Evolutionary conservation across 306 rosid genomes (phyloP), one percentile per base, ranked within the genome.

Genomic region (Acacia melanoxylon): DNA sequence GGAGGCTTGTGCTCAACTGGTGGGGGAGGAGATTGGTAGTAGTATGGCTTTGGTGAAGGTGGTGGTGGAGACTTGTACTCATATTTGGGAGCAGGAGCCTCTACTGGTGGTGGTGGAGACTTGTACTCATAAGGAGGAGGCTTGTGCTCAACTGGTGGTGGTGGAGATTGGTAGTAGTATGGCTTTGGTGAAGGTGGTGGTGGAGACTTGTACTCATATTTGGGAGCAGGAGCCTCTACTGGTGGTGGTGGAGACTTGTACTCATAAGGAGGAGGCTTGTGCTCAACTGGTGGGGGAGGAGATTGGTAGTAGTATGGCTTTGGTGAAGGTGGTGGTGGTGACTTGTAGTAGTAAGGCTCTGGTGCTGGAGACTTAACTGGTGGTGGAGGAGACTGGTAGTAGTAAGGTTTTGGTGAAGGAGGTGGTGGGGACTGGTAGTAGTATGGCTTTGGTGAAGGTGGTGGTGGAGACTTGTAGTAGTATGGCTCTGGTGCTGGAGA

Each of bases 281-380:
- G 35, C 35, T 31, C 35, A 31, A 31, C 35, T 2, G 88, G 91
- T 0, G 85, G 97, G 24, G 89, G 59, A 14, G 98, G 63, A 10
- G 63, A 20, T 2, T 48, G 19, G 17, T 46, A 46, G 19, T 46
- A 46, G 4, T 46, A 46, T 2, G 52, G 52, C 52, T 46, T 46
- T 2, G 52, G 52, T 46, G 52, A 46, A 13, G 52, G 63, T n/a
- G 63, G 63, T 8, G 63, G 63, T 2, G 63, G 63, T 2, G 63
- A 56, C 13, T n/a, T 2, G 4, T 56, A 56, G 0, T 56, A 56
- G 59, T 52, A 52, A 19, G 85, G 83, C 1, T 87, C 83, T 0
- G 56, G 74, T 0, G 66, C 0, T 1, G 72, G 56, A 1, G 37
- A n/a, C 49, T 45, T 45, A 12, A 45, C 16, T 10, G 80, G 80